Evolutionary conservation across 108 stramenopile genomes (phyloP).

Genomic region (Licmophora abbreviata): DNA sequence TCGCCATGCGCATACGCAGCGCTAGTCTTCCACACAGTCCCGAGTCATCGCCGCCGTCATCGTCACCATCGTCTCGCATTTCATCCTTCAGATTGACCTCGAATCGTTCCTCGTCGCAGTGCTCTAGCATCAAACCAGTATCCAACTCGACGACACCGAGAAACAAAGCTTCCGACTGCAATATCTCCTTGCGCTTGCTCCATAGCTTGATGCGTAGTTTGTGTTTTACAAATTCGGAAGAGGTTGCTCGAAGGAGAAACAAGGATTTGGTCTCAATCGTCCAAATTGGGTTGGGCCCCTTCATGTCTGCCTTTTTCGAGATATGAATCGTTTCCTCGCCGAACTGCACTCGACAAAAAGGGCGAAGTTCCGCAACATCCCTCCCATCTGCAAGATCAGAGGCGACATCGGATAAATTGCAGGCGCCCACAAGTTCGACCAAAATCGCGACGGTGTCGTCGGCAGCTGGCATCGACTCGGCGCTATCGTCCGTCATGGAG

Average conservation of each 20-base stretch:
- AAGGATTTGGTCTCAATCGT: constrained; percentile 14
- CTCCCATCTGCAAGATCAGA: background rate
- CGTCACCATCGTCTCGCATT: constrained; percentile 11
- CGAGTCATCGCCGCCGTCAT: constrained; percentile 11
- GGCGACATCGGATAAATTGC: constrained; percentile 11
- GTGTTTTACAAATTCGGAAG: constrained; percentile 4
- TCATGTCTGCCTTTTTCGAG: constrained; percentile 15
- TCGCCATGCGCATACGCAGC: constrained; percentile 46
- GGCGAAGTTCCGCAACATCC: constrained; percentile 8
- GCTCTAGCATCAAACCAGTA: constrained; percentile 27
- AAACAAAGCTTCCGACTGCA: constrained; percentile 8
- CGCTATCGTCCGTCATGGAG: too few species aligned
- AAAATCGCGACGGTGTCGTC: constrained; percentile 20
- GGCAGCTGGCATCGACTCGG: background rate
- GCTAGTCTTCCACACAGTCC: constrained; percentile 34
- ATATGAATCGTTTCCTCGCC: constrained; percentile 21
- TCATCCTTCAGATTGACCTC: constrained; percentile 39
- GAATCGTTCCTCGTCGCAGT: constrained; percentile 43
- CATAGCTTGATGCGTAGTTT: constrained; percentile 8
- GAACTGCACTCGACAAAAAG: constrained; percentile 23
- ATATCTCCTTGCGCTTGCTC: background rate
- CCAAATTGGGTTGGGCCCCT: constrained; percentile 13
- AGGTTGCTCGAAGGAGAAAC: constrained; percentile 3
- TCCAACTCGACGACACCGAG: constrained; percentile 39
- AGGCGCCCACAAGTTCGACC: constrained; percentile 42